These are phyloP conservation scores for Barnettozyma botsteinii DNA, from an alignment of 805 yeast species.

Conservation along the genomic window DNA sequence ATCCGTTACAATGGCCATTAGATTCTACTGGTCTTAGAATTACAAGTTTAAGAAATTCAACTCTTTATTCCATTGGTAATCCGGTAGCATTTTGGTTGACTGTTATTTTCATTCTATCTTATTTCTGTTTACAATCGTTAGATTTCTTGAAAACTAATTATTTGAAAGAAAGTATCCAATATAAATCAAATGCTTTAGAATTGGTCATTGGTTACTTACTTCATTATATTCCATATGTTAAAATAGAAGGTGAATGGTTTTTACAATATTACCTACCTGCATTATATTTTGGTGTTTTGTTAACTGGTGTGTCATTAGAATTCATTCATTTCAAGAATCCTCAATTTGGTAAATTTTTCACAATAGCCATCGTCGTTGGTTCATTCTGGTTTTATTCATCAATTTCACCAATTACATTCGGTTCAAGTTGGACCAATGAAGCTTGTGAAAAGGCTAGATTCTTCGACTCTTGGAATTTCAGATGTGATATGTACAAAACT, in stretches of 20 bases:
- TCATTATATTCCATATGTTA: slow-evolving; percentile 52
- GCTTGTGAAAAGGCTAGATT: slow-evolving; percentile 34
- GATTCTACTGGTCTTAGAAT: slow-evolving; percentile 53
- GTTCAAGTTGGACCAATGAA: slow-evolving; percentile 38
- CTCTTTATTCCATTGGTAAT: slow-evolving; percentile 62
- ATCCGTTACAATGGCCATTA: slow-evolving; percentile 62
- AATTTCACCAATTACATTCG: slow-evolving; percentile 42
- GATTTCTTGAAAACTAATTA: slow-evolving; percentile 25
- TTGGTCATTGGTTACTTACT: slow-evolving; percentile 48
- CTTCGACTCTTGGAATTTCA: slow-evolving; percentile 38
- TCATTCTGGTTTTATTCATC: slow-evolving; percentile 25
- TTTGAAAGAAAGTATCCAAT: slow-evolving; percentile 8
- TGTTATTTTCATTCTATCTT: slow-evolving; percentile 28
- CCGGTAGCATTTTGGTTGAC: slow-evolving; percentile 48
- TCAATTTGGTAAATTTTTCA: slow-evolving; percentile 25
- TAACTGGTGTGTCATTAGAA: slow-evolving; percentile 41
- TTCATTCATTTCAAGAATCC: slow-evolving; percentile 29
- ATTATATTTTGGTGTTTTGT: slow-evolving; percentile 42
- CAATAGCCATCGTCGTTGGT: slow-evolving; percentile 17
- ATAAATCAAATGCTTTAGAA: slow-evolving; percentile 22
- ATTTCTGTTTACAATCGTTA: slow-evolving; percentile 14
- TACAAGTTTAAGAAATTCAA: slow-evolving; percentile 39
- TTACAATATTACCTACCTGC: slow-evolving; percentile 46
- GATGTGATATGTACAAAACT: slow-evolving; percentile 30
- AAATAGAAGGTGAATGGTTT: slow-evolving; percentile 28